Conservation (phyloP, 164 flowering plant species). For the Brasenia schreberi region DNA sequence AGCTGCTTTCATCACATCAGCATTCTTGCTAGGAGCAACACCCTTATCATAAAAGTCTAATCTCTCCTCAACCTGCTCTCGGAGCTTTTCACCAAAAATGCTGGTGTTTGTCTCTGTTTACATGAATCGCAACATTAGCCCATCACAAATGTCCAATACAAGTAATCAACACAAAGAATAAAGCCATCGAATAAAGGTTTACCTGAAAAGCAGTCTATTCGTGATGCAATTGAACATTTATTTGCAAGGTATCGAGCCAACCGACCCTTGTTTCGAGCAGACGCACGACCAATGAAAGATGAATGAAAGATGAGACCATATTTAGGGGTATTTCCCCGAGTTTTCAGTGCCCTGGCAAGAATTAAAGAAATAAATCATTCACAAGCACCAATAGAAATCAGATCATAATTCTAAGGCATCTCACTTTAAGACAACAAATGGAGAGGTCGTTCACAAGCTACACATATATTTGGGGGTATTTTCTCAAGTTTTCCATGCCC, state of each 20-base stretch:
- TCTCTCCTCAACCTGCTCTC: slow-evolving; percentile 96
- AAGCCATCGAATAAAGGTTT: neutral
- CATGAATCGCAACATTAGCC: neutral
- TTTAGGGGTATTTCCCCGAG: slow-evolving; percentile 92
- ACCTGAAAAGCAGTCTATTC: slow-evolving; percentile 97
- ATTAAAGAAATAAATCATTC: neutral
- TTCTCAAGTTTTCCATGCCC: slow-evolving; percentile 91
- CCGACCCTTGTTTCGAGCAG: slow-evolving; percentile 83
- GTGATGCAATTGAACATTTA: slow-evolving; percentile 97
- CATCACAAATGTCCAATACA: neutral
- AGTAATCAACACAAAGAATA: neutral
- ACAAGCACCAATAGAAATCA: no score
- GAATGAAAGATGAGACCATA: slow-evolving; percentile 97
- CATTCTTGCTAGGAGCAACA: slow-evolving; percentile 87
- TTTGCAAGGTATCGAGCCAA: slow-evolving; percentile 98
- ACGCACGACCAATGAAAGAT: slow-evolving; percentile 94
- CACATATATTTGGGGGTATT: slow-evolving; percentile 86
- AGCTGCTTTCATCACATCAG: slow-evolving; percentile 92
- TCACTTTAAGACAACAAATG: no score
- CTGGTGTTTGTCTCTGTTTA: slow-evolving; percentile 45
- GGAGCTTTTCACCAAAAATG: slow-evolving; percentile 82
- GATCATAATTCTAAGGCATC: no score
- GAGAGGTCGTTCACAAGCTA: no score
- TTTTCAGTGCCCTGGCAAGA: slow-evolving; percentile 73
- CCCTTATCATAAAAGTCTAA: slow-evolving; percentile 98